phyloP scores from a whole-genome alignment of 768 basidiomycete genomes.

The Suillus hirtellus region DNA sequence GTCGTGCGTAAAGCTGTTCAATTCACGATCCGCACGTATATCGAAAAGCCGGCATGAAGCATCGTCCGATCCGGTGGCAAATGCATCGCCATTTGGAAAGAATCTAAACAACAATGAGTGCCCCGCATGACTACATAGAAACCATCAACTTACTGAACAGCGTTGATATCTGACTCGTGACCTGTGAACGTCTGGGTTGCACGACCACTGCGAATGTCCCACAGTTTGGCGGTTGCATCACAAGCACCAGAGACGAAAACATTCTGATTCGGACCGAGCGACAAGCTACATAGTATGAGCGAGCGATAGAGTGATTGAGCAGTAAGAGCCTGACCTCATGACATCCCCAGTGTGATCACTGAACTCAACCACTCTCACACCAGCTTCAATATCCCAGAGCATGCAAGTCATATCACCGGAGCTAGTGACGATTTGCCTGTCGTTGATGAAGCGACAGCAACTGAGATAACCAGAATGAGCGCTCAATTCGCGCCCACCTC shows the following conservation, averaged over 20 bases:
- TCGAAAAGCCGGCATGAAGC: slow-evolving; percentile 98
- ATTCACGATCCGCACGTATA: slow-evolving; percentile 94
- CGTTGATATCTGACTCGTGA: slow-evolving; percentile 99
- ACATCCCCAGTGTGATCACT: slow-evolving; percentile 99
- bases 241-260: slow-evolving; percentile 99
- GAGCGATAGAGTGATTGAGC: slow-evolving; percentile 14
- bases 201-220: slow-evolving; percentile 97
- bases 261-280: slow-evolving; percentile 90
- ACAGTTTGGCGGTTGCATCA: slow-evolving; percentile 97
- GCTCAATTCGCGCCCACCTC: slow-evolving; percentile 92
- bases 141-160: slow-evolving; percentile 77
- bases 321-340: slow-evolving; percentile 72
- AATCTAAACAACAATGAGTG: slow-evolving; percentile 56
- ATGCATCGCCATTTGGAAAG: slow-evolving; percentile 99
- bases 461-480: slow-evolving; percentile 98
- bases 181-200: slow-evolving; percentile 98
- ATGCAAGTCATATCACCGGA: slow-evolving; percentile 99
- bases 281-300: slow-evolving; percentile 59
- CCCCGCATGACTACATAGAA: slow-evolving; percentile 8
- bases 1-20: slow-evolving; percentile 97
- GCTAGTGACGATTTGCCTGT: slow-evolving; percentile 96
- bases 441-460: slow-evolving; percentile 98
- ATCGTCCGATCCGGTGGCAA: slow-evolving; percentile 98
- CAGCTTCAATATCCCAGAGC: slow-evolving; percentile 99
- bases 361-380: slow-evolving; percentile 96